phyloP scores from a whole-genome alignment of 129 eudicot genomes.

The Centrapalus pauciflorus region DNA sequence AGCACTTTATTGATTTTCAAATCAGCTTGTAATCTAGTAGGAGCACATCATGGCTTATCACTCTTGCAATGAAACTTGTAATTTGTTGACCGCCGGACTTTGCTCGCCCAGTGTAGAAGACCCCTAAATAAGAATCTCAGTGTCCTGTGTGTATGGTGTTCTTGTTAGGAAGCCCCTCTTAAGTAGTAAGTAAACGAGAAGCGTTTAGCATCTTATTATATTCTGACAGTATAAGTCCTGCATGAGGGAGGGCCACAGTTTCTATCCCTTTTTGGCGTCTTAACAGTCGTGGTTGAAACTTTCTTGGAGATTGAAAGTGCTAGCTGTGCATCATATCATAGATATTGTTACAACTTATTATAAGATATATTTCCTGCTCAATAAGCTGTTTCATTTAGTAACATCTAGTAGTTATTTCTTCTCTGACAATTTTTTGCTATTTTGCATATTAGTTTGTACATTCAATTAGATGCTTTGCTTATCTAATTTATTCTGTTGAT shows the following conservation, averaged over 20 bases:
- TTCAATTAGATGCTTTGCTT: neutral
- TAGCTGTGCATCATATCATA: neutral
- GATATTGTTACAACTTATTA: neutral
- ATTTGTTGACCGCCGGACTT: too few species aligned
- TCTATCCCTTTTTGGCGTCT: constrained; percentile 2
- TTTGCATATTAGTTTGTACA: constrained; percentile 9
- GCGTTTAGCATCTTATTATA: neutral
- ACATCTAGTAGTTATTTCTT: neutral
- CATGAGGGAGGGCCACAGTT: constrained; percentile 7
- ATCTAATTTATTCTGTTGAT: constrained; percentile 7
- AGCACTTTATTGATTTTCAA: neutral
- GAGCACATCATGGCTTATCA: neutral
- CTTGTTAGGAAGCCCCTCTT: constrained; percentile 9
- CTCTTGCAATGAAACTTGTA: neutral
- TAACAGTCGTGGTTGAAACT: neutral
- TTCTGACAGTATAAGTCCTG: constrained; percentile 7
- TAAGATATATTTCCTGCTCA: neutral
- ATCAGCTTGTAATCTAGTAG: neutral
- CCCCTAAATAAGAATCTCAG: neutral
- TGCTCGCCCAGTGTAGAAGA: neutral
- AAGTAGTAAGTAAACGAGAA: constrained; percentile 6
- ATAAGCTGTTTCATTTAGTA: neutral
- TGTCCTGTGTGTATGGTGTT: constrained; percentile 6
- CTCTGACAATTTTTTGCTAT: neutral
- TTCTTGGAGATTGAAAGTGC: constrained; percentile 16